Base-by-base conservation (phyloP, 129 eudicot genomes). In the Artemisia tridentata region DNA sequence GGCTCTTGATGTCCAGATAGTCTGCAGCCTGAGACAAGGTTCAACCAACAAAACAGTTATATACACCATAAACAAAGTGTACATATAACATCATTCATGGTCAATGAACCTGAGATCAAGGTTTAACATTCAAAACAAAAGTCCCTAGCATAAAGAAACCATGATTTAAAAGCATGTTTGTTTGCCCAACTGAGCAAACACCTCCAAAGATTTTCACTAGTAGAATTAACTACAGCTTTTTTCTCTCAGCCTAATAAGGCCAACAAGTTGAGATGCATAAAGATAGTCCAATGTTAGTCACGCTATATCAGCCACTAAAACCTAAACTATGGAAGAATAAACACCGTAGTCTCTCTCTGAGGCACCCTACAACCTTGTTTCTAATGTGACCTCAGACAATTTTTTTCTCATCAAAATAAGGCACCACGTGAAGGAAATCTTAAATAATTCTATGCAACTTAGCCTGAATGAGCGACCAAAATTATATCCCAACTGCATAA, bases 1-100 rank as follows among this genome's bases (percentile, higher is more conserved):
- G 73, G 77, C 86, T 78, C 84, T 86, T 89, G 75, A 89, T 86
- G 73, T 89, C 80, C 69, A 89, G 79, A 56, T 89, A 89, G 77
- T 89, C 84, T 17, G 96, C 96, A 68, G 96, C 96, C 96, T 88
- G 80, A 8, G 9, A 63, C 69, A 69, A 38, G 45, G 2, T 38
- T 38, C 11, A 7, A 11, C 53, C 64, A 34, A n/a, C 21, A 31
- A 20, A 60, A 15, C 29, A 61, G 3, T 68, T 15, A 38, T 19
- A 2, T 5, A 27, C 4, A 21, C 4, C 34, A 66, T 21, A 23
- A 41, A 60, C 46, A 59, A 11, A 23, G 4, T 7, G 14, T 20
- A 58, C n/a, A 21, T 19, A 12, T 59, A 59, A 59, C 13, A 59
- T n/a, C 34, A 59, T 59, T 23, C 41, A 59, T 20, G 41, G 41